Evolutionary conservation across 2,329 filamentous ascomycete genomes (phyloP), one percentile per base, ranked within the genome.

Genomic region (Sporothrix phasma): DNA sequence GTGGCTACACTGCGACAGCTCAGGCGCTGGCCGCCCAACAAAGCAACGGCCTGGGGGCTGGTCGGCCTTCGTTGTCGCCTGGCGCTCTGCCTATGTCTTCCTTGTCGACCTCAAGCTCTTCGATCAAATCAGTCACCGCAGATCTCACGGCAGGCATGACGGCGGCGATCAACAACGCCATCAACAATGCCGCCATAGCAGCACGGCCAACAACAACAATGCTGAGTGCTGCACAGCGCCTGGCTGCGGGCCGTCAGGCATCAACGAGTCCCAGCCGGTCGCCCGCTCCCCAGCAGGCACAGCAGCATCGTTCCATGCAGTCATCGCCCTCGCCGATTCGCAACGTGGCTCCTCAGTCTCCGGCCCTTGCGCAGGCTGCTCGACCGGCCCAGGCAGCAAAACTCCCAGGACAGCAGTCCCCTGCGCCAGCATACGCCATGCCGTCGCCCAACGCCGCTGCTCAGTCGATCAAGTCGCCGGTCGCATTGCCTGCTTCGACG

Each of bases 101-200:
- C 3, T 13, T 24, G 47, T 10, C 47, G 24, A 46, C 39, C 58
- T 24, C 43, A 43, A 19, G 39, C 17, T 24, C 56, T 24, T 45
- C 43, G 24, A 61, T 47, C 26, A 47, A 26, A 11, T 59, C 56
- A 10, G 39, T 45, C 3, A 59, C 56, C 8, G 58, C 43, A 7
- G 58, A 31, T 13, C 29, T 65, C 13, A 65, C 64, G 26, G 64
- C 64, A 0, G 64, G 64, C 22, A 65, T 65, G 64, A 31, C 64
- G 37, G 64, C 64, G 1, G 64, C 64, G 4, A 24, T 65, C 34
- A 58, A 53, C 41, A 54, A 58, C 10, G 64, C 64, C 34, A 65
- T 62, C 37, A 65, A 62, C 34, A 65, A 62, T 13, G 64, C 64
- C 6, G 64, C 64, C 8, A 29, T 60, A 7, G 63, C 63, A 5